Conservation (phyloP, 2,329 filamentous ascomycete species). For the Neopestalotiopsis sp. region DNA sequence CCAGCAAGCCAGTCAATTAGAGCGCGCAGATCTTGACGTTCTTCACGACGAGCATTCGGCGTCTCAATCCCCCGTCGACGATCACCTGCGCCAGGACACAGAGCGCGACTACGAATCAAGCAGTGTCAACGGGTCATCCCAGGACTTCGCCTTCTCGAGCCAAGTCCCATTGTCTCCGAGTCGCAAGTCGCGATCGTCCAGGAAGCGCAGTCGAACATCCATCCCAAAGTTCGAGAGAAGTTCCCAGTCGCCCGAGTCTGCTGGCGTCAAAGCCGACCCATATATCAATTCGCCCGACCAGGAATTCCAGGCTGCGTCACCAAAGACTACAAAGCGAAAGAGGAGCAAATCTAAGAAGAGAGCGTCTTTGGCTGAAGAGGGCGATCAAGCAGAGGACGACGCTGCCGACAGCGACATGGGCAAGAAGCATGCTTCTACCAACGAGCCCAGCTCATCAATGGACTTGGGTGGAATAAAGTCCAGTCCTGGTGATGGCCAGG, state of each 20-base stretch:
- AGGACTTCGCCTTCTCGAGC: conserved; percentile 18
- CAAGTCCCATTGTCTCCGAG: conserved; percentile 13
- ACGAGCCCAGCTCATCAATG: conserved; percentile 12
- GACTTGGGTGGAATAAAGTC: not conserved
- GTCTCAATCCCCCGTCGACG: not conserved
- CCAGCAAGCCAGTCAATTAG: conserved; percentile 12
- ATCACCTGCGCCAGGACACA: not conserved
- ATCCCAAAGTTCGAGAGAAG: conserved; percentile 11
- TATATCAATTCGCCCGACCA: not conserved
- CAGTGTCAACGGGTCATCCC: not conserved
- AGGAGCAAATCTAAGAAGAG: conserved; percentile 1
- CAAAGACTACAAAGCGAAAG: conserved; percentile 7
- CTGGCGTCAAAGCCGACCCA: not conserved
- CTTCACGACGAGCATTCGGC: not conserved
- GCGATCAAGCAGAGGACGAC: not conserved
- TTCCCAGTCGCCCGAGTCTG: conserved; percentile 6
- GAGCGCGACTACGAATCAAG: not conserved
- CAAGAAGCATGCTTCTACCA: not conserved
- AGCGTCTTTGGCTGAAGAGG: not conserved
- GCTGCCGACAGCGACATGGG: not conserved
- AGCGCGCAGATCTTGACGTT: not conserved
- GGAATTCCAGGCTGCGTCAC: not conserved
- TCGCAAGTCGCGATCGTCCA: not conserved
- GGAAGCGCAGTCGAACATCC: not conserved
- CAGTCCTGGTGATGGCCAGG: not conserved